Conservation (phyloP, 2,329 filamentous ascomycete genomes). For the Stachybotrys echinatus region DNA sequence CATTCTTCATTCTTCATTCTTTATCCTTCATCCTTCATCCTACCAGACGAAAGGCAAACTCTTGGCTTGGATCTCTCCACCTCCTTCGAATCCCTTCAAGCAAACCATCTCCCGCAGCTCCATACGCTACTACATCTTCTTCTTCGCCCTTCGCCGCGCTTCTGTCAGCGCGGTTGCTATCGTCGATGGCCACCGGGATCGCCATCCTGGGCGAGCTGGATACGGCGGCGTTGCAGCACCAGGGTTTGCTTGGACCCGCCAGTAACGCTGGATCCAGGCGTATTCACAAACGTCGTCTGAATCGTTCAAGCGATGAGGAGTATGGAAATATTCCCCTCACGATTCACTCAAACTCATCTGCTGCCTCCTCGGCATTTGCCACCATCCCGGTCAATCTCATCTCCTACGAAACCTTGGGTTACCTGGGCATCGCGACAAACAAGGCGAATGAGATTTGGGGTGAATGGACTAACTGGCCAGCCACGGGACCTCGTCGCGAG, state of each 20-base stretch:
- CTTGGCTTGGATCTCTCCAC: too few relatives aligned
- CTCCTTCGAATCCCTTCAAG: too few relatives aligned
- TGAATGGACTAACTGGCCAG: slow-evolving; percentile 9
- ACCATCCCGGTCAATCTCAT: slow-evolving; percentile 9
- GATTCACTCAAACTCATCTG: neutral
- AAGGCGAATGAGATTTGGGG: slow-evolving; percentile 10
- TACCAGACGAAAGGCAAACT: too few relatives aligned
- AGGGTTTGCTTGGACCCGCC: neutral
- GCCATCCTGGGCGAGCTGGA: slow-evolving; percentile 3
- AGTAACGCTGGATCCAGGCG: neutral
- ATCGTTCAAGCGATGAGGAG: slow-evolving; percentile 8
- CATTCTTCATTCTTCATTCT: too few relatives aligned
- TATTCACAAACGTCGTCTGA: slow-evolving; percentile 11
- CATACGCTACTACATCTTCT: too few relatives aligned
- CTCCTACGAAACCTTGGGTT: slow-evolving; percentile 8
- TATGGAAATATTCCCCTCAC: slow-evolving; percentile 6
- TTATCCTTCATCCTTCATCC: too few relatives aligned
- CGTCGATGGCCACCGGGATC: too few relatives aligned
- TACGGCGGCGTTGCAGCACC: neutral
- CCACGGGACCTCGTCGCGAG: slow-evolving; percentile 5
- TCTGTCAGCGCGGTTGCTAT: too few relatives aligned
- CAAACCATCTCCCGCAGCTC: too few relatives aligned
- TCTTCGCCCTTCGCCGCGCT: too few relatives aligned
- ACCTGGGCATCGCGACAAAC: slow-evolving; percentile 7
- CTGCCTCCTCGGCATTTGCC: slow-evolving; percentile 3